Conservation (phyloP, 73 alveolate species). For the Paramecium biaurelia region DNA sequence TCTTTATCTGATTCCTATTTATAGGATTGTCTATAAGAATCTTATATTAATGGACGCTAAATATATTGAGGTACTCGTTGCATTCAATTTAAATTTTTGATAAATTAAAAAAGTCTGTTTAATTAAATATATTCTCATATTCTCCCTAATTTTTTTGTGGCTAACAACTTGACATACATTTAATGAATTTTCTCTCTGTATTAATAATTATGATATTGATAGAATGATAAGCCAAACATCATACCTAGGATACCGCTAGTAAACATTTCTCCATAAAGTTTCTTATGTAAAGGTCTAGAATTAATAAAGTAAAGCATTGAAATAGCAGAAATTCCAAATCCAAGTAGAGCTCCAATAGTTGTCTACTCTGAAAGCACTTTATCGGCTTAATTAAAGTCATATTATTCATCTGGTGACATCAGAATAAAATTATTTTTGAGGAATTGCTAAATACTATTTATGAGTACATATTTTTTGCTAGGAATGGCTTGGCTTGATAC, state of each 20-base stretch:
- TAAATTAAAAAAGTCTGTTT: conserved; percentile 7
- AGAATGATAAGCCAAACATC: not conserved
- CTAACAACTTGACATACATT: not conserved
- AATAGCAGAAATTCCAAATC: not conserved
- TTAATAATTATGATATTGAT: not conserved
- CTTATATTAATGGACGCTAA: not conserved
- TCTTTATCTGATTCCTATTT: not conserved
- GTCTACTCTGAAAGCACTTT: not conserved
- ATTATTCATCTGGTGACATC: not conserved
- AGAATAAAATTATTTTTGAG: not conserved
- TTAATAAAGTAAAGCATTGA: not conserved
- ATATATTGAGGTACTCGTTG: not conserved
- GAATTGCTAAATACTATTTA: not conserved
- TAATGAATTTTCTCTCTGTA: conserved; percentile 22
- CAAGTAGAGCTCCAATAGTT: not conserved
- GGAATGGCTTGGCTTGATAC: conserved; percentile 5
- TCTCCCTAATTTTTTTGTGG: not conserved
- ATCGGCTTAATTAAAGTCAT: not conserved
- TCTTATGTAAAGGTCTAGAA: not conserved
- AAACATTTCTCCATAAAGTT: not conserved
- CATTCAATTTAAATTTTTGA: not conserved
- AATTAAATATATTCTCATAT: not conserved
- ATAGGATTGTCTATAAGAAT: not conserved
- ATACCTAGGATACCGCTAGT: not conserved
- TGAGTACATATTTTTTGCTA: conserved; percentile 1